Base-by-base conservation (phyloP, 345 rosid species). In the Eucalyptus grandis region DNA sequence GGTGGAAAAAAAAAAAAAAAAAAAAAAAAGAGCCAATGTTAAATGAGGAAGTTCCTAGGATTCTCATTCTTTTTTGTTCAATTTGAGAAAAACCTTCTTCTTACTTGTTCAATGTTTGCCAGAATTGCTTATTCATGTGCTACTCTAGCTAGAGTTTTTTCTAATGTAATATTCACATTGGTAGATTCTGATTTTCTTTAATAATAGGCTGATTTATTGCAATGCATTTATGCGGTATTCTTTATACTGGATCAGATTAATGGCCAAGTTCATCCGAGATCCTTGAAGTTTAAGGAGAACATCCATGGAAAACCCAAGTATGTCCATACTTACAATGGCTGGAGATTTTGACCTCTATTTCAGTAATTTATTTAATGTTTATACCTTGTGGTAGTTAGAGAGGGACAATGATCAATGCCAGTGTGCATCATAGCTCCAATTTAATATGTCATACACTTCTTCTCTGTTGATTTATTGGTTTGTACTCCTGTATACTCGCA, bases 251-350 rank as follows among this genome's bases (percentile, higher is more conserved):
- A 96, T 93, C 96, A 93, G 92, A 90, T 89, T 88, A 92, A 94
- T 88, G 87, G 89, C 91, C 92, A 85, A 40, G 90, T 88, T 10
- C 89, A 95, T 95, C 97, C 98, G 49, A 88, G 92, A 50, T 92
- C 94, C 88, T 92, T 98, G 92, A 93, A 93, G 92, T 98, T 98
- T 90, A 91, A 90, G 91, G 96, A 93, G 94, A 98, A 95, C 87
- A 88, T 89, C 87, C 93, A 95, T 90, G 99, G 98, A 90, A 97
- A 98, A 91, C 98, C 98, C 91, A 97, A 98, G 99, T 98, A 44
- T 92, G 93, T 89, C 88, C 86, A 54, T 44, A 22, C 30, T 83
- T 37, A 56, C 12, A 6, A 65, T 82, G 44, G 69, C 49, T 83
- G 17, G 60, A 37, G 12, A 47, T 67, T 62, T 69, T 87, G n/a